Conservation (phyloP, 2,329 filamentous ascomycete genomes). For the Monilinia aucupariae region DNA sequence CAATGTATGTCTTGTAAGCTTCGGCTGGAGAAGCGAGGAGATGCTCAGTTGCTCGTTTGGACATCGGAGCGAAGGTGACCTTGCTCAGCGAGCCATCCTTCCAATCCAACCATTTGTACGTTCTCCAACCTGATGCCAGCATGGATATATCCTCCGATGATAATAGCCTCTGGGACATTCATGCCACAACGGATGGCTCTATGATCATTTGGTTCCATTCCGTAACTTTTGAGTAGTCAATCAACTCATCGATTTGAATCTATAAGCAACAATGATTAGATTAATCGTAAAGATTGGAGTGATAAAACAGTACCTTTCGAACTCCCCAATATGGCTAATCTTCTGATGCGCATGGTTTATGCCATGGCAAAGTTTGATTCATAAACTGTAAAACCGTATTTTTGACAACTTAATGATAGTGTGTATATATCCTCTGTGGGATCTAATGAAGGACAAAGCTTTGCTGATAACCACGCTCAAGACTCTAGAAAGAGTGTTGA, state of each 20-base stretch:
- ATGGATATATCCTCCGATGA: slow-evolving; percentile 66
- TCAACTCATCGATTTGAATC: slow-evolving; percentile 79
- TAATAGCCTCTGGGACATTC: slow-evolving; percentile 75
- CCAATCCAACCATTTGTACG: slow-evolving; percentile 77
- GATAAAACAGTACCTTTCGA: slow-evolving; percentile 47
- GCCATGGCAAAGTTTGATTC: too few species aligned
- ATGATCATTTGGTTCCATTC: slow-evolving; percentile 68
- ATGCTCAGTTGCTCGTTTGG: slow-evolving; percentile 69
- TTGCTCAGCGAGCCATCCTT: slow-evolving; percentile 65
- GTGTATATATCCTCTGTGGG: too few species aligned
- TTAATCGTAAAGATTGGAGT: background rate
- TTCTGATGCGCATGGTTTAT: slow-evolving; percentile 39
- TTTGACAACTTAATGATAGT: too few species aligned
- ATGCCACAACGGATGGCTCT: slow-evolving; percentile 73
- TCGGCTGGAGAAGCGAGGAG: slow-evolving; percentile 57
- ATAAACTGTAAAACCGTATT: too few species aligned
- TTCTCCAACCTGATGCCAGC: slow-evolving; percentile 75
- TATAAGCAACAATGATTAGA: slow-evolving; percentile 30
- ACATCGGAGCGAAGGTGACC: slow-evolving; percentile 56
- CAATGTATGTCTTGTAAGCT: slow-evolving; percentile 64
- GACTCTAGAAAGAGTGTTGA: too few species aligned
- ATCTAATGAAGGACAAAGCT: too few species aligned
- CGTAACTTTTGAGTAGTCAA: slow-evolving; percentile 71
- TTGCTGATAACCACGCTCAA: too few species aligned
- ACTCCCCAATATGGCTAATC: slow-evolving; percentile 76